Evolutionary conservation across 106 monocot genomes (phyloP), one percentile per base, ranked within the genome.

Genomic region (Acorus gramineus): DNA sequence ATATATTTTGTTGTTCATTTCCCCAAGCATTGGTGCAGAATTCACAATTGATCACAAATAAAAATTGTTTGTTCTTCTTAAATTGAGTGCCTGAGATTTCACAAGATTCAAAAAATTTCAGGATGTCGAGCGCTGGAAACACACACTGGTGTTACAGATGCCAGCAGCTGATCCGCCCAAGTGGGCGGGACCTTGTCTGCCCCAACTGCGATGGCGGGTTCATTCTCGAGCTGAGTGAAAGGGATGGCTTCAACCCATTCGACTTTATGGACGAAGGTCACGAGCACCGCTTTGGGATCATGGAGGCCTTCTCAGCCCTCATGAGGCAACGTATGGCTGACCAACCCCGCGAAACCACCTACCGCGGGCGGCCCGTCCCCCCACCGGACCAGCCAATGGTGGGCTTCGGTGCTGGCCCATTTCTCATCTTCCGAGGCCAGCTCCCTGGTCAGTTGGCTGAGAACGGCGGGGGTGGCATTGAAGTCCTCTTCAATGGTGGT

Each of bases 271-370:
- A 63, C 50, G 61, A 68, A 7, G 65, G 58, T 66, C 59, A 46
- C 4, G 76, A 76, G 11, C 82, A 59, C 49, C 69, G 72, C 2
- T 70, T 65, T 3, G 64, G 74, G 2, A 45, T 82, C 11, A 71
- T 80, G 77, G 77, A 86, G 49, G 69, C 79, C 47, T 57, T 86
- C 11, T 66, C 76, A 5, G 49, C 71, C 11, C 48, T 82, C 63
- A 69, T 82, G 74, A 70, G 82, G 42, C 74, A 80, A 49, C 66
- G 82, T 45, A 77, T 80, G 69, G 56, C 49, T 4, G 67, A 69
- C 49, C 70, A 59, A 49, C 50, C 55, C 13, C 71, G 57, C 7
- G 52, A 52, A 9, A 7, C 9, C 9, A 9, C 5, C 7, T 7
- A 52, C 52, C 52, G 52, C 7, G 52, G 52, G 5, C 5, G 52